Conservation (phyloP, 257 asterid genomes). For the Forsythia suspensa region DNA sequence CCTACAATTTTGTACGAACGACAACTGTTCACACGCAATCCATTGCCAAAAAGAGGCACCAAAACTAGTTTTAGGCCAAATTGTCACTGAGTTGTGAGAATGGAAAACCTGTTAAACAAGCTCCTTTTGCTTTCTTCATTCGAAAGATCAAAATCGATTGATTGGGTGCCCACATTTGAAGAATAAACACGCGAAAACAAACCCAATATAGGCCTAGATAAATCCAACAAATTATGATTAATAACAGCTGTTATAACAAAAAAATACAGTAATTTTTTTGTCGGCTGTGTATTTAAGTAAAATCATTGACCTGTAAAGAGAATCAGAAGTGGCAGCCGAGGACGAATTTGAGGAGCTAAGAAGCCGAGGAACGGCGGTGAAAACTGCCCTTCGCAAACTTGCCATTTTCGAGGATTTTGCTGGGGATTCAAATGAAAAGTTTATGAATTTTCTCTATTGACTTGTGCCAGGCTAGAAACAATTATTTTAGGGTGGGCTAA, state of each 20-base stretch:
- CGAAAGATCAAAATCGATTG: conserved; percentile 59
- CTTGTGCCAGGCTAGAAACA: too few species aligned
- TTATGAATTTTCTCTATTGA: too few species aligned
- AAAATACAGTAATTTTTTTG: not conserved
- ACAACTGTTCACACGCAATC: not conserved
- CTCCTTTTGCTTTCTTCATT: conserved; percentile 74
- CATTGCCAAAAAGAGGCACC: not conserved
- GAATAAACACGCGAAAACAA: conserved; percentile 49
- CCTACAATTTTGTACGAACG: conserved; percentile 37
- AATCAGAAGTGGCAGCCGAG: conserved; percentile 25
- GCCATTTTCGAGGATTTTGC: conserved; percentile 39
- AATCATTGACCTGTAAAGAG: conserved; percentile 37
- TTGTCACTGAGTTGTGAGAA: not conserved
- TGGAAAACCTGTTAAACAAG: conserved; percentile 60
- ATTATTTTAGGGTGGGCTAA: too few species aligned
- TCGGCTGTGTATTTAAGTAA: not conserved
- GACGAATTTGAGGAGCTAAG: conserved; percentile 37
- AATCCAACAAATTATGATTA: not conserved
- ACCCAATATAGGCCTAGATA: conserved; percentile 54
- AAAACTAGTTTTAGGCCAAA: not conserved
- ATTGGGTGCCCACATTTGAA: conserved; percentile 30
- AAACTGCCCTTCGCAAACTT: conserved; percentile 52
- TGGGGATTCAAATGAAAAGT: not conserved
- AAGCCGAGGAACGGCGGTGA: conserved; percentile 50
- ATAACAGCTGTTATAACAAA: not conserved